Percentiles rank a stretch among this genome's conserved stretches.
These are phyloP conservation scores for Pisolithus thermaeus DNA, from an alignment of 1,284 basidiomycete genomes.

Conservation along the genomic window DNA sequence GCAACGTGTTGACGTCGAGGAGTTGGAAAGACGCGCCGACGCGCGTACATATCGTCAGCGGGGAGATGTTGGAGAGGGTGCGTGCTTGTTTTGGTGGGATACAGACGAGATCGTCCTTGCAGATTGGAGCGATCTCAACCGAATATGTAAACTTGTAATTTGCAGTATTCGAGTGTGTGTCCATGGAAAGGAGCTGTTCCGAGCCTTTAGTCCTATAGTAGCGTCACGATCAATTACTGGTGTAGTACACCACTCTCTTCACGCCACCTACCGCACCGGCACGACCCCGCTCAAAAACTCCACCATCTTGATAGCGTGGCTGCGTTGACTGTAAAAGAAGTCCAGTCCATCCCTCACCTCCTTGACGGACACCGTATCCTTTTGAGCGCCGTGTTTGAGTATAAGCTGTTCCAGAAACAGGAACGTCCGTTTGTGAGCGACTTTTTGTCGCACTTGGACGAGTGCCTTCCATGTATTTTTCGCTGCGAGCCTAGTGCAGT, in stretches of 20 bases:
- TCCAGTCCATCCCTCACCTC: slow-evolving; percentile 95
- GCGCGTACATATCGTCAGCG: slow-evolving; percentile 83
- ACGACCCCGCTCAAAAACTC: slow-evolving; percentile 90
- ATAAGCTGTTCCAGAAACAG: slow-evolving; percentile 97
- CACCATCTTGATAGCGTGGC: slow-evolving; percentile 95
- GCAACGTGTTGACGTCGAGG: slow-evolving; percentile 85
- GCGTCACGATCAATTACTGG: not conserved
- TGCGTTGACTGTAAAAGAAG: slow-evolving; percentile 91
- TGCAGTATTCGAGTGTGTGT: slow-evolving; percentile 88
- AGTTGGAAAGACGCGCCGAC: slow-evolving; percentile 91
- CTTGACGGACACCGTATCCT: slow-evolving; percentile 90
- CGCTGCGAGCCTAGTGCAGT: slow-evolving; percentile 89
- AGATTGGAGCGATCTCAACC: slow-evolving; percentile 94
- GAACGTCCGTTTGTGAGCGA: slow-evolving; percentile 96
- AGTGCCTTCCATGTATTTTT: slow-evolving; percentile 99
- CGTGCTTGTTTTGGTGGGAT: slow-evolving; percentile 81
- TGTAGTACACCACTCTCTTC: not conserved
- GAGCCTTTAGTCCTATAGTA: slow-evolving; percentile 75
- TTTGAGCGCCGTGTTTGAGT: slow-evolving; percentile 94
- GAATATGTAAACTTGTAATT: slow-evolving; percentile 99
- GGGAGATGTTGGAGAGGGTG: slow-evolving; percentile 82
- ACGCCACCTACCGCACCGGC: slow-evolving; percentile 65
- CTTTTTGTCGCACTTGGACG: slow-evolving; percentile 97
- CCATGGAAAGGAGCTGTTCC: slow-evolving; percentile 89
- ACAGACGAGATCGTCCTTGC: slow-evolving; percentile 96